Evolutionary conservation across 2,329 filamentous ascomycete genomes (phyloP), one percentile per base, ranked within the genome.

Genomic region (Colletotrichum chrysophilum): DNA sequence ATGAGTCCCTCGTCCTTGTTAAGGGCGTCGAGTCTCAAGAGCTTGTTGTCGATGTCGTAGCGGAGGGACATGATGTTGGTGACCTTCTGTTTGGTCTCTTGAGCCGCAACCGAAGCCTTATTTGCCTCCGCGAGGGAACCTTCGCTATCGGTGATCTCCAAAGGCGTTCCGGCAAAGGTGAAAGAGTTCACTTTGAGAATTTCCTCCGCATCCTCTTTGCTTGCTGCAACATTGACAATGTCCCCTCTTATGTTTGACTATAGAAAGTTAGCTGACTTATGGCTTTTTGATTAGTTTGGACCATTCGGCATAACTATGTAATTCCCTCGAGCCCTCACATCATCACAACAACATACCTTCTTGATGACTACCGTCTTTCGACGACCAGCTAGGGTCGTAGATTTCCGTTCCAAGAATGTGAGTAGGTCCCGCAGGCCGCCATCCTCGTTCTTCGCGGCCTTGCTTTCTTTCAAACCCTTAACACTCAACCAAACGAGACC

Each of bases 1-100:
- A 92, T 88, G 6, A 98, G 90, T 74, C 93, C 91, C 3, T 91
- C 86, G 80, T 98, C 96, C 64, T 90, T 87, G 36, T 91, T 93
- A 12, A 98, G 91, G 2, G 90, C 88, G n/a, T 95, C 96, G 12
- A 99, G 91, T 81, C 98, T 93, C 52, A 98, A 90, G 1, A 98
- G 87, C 84, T 97, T 98, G 68, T 88, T 87, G 8, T 89, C 88
- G 18, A 89, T 85, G 76, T 94, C 88, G 85, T 98, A 98, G 65
- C 97, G 93, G 70, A 91, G 90, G 70, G 90, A 90, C 16, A 99
- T 89, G 77, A 98, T 93, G 18, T 87, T 85, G 78, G 92, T 91
- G 74, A 98, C 90, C 78, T 93, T 92, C 28, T 90, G 87, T 82
- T 93, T 93, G n/a, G 92, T 89, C 78, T 94, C 91, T 66, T 90